Base-by-base conservation (phyloP, 306 rosid species). In the Ormosia emarginata region DNA sequence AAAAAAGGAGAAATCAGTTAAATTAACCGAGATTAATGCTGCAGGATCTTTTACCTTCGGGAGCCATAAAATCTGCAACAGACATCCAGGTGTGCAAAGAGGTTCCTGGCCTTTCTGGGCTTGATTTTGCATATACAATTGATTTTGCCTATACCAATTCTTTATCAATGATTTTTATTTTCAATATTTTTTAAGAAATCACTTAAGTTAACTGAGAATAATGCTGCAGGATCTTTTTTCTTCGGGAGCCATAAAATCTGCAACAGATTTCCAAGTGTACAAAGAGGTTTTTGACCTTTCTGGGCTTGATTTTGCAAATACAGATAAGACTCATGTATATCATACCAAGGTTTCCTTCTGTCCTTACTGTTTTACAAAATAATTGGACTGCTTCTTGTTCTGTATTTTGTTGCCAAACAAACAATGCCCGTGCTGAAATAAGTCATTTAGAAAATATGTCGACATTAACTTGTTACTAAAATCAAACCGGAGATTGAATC, bases 181-280 rank as follows among this genome's bases (percentile, higher is more conserved):
- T 63, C 55, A 39, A 39, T 24, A 8, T 32, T 14, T 17, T 72
- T 74, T 37, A 3, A 46, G 46, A 41, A 61, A 52, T 11, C 71
- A 30, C 78, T 82, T 80, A 63, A 24, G 77, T 58, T 61, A 73
- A 43, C 73, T 56, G 50, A 75, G 79, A 68, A 50, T 75, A 66
- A 66, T 84, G 55, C 79, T 85, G 87, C 88, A 95, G 99, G 98
- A 93, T 85, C 76, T 95, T 55, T 93, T 95, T 82, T 67, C 94
- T 84, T 91, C 94, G 10, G 98, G 97, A 80, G 94, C 87, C 88
- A 91, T 93, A 79, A 95, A 93, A 80, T 93, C 98, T 83, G 92
- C 97, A 46, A 93, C 97, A 29, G 99, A 95, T 85, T 91, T 95
- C 76, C 97, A 95, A 87, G 88, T 95, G 33, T 95, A 95, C 86